Evolutionary conservation across 1,139 yeast species (phyloP), one percentile per base, ranked within the genome.

Genomic region (Pichia sp.): DNA sequence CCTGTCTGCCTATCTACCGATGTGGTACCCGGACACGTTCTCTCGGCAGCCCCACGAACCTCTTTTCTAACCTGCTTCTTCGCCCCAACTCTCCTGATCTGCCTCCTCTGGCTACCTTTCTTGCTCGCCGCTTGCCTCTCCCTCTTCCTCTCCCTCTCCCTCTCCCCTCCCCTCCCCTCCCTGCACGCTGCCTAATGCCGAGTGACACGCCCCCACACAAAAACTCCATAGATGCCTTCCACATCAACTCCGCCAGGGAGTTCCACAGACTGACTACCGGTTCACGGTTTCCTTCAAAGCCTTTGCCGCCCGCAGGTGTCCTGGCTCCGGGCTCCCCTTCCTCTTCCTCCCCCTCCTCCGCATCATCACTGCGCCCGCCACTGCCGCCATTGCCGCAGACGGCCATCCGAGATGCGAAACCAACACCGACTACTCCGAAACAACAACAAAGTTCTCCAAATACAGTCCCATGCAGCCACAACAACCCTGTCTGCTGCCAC

Each of bases 181-280:
- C 26, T 23, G 26, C 26, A 23, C 26, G 26, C 26, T 23, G 26
- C 26, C 26, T 23, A 23, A 45, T 31, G 44, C 19, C 31, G 10
- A 13, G 19, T 36, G n/a, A 19, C 36, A 15, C 49, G 38, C 36
- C 26, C 38, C 41, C n/a, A 32, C 13, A 45, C 23, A 43, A 52
- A 16, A 52, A 52, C 26, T 34, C 44, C 6, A 80, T 84, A 45
- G 74, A 76, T 51, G 82, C 85, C 0, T 74, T 82, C 3, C 83
- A 82, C 60, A 74, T 84, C n/a, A 76, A 76, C 59, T 69, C 79
- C 29, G 92, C 92, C 1, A 72, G 90, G 55, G 84, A 84, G 63
- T 78, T 85, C 84, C 83, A 79, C 44, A 72, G 55, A 23, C 46
- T 67, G 36, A 66, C 70, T 1, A 62, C 68, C 2, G 60, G 62